phyloP scores from a whole-genome alignment of 1,139 yeast species.

The Geotrichum klebahnii region DNA sequence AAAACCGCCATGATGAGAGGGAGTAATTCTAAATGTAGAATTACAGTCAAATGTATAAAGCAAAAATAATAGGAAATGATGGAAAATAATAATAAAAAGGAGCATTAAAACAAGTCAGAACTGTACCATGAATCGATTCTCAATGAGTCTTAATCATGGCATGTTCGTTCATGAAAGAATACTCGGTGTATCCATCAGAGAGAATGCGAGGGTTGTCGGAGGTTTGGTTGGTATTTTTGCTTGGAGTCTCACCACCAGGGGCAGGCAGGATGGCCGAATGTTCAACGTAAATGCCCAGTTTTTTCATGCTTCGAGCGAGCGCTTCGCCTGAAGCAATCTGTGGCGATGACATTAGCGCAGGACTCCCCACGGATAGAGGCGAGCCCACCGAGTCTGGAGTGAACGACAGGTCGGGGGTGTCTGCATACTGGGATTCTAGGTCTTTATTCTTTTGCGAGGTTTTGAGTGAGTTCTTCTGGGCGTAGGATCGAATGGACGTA shows the following conservation, averaged over 20 bases:
- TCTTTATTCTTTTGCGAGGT: conserved; percentile 6
- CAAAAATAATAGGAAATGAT: background rate
- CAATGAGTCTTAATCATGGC: conserved; percentile 11
- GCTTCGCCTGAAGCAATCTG: conserved; percentile 16
- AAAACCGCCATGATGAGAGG: no score
- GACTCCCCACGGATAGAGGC: conserved; percentile 16
- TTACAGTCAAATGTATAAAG: no score
- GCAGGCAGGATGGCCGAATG: conserved; percentile 9
- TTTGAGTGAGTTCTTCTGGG: conserved; percentile 4
- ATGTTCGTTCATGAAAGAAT: conserved; percentile 5
- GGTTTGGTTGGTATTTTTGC: no score
- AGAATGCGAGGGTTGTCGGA: background rate
- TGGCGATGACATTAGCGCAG: conserved; percentile 11
- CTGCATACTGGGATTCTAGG: conserved; percentile 11
- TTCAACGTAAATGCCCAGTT: conserved; percentile 19
- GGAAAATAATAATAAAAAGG: background rate
- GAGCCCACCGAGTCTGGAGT: conserved; percentile 18
- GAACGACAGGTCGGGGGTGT: conserved; percentile 15
- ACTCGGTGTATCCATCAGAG: conserved; percentile 5
- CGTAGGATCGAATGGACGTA: conserved; percentile 3
- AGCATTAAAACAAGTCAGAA: background rate
- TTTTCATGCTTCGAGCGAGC: conserved; percentile 19
- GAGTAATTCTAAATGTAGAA: no score
- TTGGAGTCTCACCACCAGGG: background rate
- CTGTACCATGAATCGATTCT: background rate